Conservation (phyloP, 73 alveolate genomes). For the Paramecium biaurelia region DNA sequence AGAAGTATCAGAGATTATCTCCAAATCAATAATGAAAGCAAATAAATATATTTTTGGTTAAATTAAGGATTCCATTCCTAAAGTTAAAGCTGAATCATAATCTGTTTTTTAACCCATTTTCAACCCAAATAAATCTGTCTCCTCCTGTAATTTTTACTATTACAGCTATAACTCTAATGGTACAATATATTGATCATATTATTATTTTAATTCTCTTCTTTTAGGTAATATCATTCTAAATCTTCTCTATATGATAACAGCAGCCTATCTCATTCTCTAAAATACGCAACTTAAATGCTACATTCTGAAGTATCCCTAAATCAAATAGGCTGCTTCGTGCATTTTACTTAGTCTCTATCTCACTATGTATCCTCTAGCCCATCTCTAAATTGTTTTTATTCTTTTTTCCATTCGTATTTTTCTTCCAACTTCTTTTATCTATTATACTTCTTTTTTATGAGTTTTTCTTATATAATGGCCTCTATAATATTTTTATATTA, state of each 20-base stretch:
- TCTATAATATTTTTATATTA: slow-evolving; percentile 67
- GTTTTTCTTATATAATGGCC: slow-evolving; percentile 65
- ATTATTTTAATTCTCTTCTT: not conserved
- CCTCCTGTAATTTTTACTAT: not conserved
- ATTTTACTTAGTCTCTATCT: not conserved
- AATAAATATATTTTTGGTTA: not conserved
- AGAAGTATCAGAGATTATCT: not conserved
- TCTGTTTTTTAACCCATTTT: not conserved
- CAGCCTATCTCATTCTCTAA: slow-evolving; percentile 61
- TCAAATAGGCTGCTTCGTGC: slow-evolving; percentile 58
- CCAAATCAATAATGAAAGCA: slow-evolving; percentile 2
- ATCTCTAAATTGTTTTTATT: slow-evolving; percentile 61
- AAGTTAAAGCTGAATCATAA: not conserved
- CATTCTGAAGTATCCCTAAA: slow-evolving; percentile 72
- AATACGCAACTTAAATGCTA: slow-evolving; percentile 63
- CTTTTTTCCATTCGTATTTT: slow-evolving; percentile 58
- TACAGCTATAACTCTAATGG: not conserved
- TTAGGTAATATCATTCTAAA: not conserved
- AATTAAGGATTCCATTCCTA: not conserved
- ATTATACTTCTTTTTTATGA: slow-evolving; percentile 33
- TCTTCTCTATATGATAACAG: not conserved
- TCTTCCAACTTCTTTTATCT: slow-evolving; percentile 65
- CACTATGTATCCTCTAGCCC: slow-evolving; percentile 36
- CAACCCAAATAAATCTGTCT: not conserved
- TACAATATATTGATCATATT: not conserved